phyloP scores from a whole-genome alignment of 2,329 filamentous ascomycete genomes.

The Pseudogymnoascus sp. region DNA sequence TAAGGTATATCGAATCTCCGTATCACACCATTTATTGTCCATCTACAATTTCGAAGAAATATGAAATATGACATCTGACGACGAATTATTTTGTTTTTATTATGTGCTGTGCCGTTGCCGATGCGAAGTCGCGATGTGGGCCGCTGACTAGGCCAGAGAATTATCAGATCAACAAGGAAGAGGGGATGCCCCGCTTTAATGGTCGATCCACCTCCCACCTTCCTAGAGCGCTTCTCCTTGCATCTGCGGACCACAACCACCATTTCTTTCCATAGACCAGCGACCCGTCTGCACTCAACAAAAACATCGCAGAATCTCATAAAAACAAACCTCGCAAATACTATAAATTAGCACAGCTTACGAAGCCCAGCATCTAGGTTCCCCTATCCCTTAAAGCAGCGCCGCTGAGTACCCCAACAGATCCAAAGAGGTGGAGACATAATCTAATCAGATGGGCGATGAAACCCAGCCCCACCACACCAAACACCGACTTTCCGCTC shows the following conservation, averaged over 20 bases:
- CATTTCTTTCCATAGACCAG: not conserved
- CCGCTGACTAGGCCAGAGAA: not conserved
- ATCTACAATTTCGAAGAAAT: not conserved
- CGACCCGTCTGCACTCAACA: not conserved
- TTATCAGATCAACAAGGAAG: constrained; percentile 2
- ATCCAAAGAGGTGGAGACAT: not conserved
- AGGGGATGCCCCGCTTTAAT: not conserved
- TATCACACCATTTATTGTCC: not conserved
- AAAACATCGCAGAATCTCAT: not conserved
- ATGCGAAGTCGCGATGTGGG: not conserved
- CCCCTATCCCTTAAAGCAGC: not conserved
- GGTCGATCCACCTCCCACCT: constrained; percentile 1
- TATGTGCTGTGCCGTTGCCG: not conserved
- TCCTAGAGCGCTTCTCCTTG: not conserved
- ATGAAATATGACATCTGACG: not conserved
- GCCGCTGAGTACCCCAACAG: not conserved
- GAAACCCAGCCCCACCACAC: constrained; percentile 1
- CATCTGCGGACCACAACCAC: not conserved
- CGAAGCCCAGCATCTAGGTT: not conserved
- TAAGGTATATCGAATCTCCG: not conserved
- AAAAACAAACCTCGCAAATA: not conserved
- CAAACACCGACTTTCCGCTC: not conserved
- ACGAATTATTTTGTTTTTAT: not conserved
- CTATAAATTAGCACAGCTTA: not conserved
- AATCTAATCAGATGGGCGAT: constrained; percentile 6